Conservation (phyloP, 345 rosid genomes). For the Litchi chinensis region DNA sequence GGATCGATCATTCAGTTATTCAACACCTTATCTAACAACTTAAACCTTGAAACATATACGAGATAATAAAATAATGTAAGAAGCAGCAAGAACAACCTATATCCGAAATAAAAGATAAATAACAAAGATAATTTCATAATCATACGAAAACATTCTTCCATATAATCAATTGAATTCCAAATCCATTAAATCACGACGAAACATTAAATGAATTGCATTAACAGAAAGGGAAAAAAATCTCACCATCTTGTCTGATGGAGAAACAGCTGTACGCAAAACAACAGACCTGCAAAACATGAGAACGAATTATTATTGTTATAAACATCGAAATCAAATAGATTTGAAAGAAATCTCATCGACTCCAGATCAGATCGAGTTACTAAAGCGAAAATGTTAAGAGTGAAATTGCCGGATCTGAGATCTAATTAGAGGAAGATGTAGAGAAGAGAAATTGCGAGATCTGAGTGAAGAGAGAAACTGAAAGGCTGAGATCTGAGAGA, state of each 20-base stretch:
- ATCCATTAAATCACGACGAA: background rate
- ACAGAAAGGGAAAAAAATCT: background rate
- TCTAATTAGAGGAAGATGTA: too few species aligned
- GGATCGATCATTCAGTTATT: background rate
- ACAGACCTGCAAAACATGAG: too few species aligned
- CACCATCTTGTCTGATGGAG: slow-evolving; percentile 13
- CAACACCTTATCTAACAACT: background rate
- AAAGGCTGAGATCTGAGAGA: too few species aligned
- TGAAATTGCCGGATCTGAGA: too few species aligned
- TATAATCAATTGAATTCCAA: too few species aligned
- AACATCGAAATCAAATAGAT: background rate
- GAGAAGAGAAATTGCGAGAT: too few species aligned
- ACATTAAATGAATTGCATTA: background rate
- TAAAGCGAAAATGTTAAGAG: background rate
- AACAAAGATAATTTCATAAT: background rate
- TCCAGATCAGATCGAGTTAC: slow-evolving; percentile 12
- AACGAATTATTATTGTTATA: background rate
- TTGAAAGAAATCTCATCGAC: background rate
- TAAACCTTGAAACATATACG: background rate
- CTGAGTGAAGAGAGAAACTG: too few species aligned
- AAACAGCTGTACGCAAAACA: background rate
- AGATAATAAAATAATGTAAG: background rate
- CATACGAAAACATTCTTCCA: background rate
- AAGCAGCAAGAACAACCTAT: too few species aligned
- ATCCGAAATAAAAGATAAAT: too few species aligned